These are phyloP conservation scores for Pseudoscleropodium purum DNA, from an alignment of 225 moss, liverwort and hornwort genomes.

Conservation along the genomic window DNA sequence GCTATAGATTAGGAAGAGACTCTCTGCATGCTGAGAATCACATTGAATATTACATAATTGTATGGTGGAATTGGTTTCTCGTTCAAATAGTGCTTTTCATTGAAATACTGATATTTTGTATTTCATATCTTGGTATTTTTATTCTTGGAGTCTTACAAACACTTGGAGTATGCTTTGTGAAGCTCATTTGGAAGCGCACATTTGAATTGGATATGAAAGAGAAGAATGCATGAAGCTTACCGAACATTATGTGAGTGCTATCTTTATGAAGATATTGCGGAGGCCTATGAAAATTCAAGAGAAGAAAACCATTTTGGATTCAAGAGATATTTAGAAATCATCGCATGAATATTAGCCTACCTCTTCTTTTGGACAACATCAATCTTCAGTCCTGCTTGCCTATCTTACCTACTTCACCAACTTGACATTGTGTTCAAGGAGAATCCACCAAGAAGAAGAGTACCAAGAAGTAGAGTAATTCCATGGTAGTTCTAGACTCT, in stretches of 20 bases:
- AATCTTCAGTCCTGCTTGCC: too few species aligned
- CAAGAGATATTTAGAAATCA: background rate
- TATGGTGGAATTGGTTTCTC: rapidly evolving
- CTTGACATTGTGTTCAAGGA: background rate
- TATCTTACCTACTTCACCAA: background rate
- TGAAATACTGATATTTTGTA: background rate
- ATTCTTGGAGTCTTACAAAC: background rate
- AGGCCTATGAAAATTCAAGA: background rate
- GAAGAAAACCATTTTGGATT: background rate
- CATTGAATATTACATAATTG: background rate
- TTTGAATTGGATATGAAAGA: background rate
- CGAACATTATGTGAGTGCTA: background rate
- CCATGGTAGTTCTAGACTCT: background rate
- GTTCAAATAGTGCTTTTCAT: too few species aligned
- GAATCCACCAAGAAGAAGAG: background rate
- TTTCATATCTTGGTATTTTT: background rate
- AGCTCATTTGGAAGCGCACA: background rate
- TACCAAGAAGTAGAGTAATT: background rate
- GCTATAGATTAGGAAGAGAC: background rate
- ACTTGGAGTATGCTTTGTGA: rapidly evolving
- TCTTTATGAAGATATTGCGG: background rate
- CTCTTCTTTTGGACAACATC: background rate
- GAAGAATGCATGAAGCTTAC: background rate
- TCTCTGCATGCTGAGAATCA: background rate
- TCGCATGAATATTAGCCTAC: background rate